phyloP scores from a whole-genome alignment of 75 land plant genomes.

The Pinus albicaulis region DNA sequence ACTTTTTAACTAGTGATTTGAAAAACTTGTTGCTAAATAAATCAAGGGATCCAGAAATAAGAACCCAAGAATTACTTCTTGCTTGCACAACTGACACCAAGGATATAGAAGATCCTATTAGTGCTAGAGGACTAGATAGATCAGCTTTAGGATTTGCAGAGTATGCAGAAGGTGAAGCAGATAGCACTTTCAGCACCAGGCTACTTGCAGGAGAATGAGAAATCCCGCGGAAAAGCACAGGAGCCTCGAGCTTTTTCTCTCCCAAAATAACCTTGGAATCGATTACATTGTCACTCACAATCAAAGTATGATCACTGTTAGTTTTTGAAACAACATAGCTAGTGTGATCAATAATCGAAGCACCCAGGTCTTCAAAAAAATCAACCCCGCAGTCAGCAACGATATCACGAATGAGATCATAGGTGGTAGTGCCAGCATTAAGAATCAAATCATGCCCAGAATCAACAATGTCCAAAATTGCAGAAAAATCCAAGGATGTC shows the following conservation, averaged over 20 bases:
- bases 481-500: conserved; percentile 55
- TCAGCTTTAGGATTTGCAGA: conserved; percentile 79
- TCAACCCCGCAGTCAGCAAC: conserved; percentile 93
- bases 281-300: conserved; percentile 74
- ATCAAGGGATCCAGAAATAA: too few species aligned
- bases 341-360: conserved; percentile 88
- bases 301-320: conserved; percentile 79
- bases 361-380: conserved; percentile 86
- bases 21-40: too few species aligned
- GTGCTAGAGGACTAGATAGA: conserved; percentile 66
- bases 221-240: too few species aligned
- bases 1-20: too few species aligned
- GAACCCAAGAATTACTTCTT: too few species aligned
- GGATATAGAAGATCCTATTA: conserved; percentile 75
- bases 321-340: conserved; percentile 65
- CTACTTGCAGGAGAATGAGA: too few species aligned
- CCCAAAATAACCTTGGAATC: conserved; percentile 81
- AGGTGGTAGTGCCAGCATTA: conserved; percentile 65
- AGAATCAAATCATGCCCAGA: conserved; percentile 90
- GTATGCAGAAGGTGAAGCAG: conserved; percentile 94
- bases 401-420: conserved; percentile 80
- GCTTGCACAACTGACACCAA: conserved; percentile 93
- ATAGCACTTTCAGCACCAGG: conserved; percentile 85
- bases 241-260: conserved; percentile 68
- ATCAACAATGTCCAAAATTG: conserved; percentile 87